Base-by-base conservation (phyloP, 139 green algal genomes). In the Axilococcus clingmanii region DNA sequence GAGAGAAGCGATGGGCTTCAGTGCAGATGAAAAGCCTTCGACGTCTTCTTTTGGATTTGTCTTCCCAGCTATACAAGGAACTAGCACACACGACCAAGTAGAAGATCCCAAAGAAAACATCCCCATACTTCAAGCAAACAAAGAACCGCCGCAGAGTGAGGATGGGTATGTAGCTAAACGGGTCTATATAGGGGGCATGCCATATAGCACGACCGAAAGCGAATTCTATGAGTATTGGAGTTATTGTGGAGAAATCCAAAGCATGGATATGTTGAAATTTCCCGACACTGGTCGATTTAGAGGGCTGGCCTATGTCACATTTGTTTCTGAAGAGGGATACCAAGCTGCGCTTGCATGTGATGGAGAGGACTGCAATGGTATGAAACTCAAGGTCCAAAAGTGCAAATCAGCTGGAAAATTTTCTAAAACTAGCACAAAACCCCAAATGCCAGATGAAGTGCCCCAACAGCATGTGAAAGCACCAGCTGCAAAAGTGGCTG, bases 241-340 rank as follows among this genome's bases (percentile, higher is more conserved):
- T 14, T 84, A 83, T 48, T 94, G 84, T 52, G 86, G 89, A 1
- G 66, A 77, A 42, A 74, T 96, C 4, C 75, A 81, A 46, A 46
- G 60, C 5, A 40, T 97, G 37, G 77, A 94, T 59, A 57, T 84
- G 27, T 71, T 94, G 56, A 81, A 62, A n/a, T 97, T 97, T 68
- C 77, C 78, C 0, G 88, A 97, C 75, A 86, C 68, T 0, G 85
- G 85, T 6, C 75, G 81, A 30, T 97, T 97, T 74, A 81, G 78
- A 28, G 90, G 90, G 54, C 91, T 94, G 8, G 78, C 71, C 4
- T 94, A 93, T 66, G 78, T 97, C 67, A 95, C 90, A n/a, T 97
- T 92, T 46, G 56, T 59, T 7, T 84, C 64, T 27, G 62, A 84
- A 57, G 77, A 76, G 24, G 82, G 47, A 5, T 89, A 77, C 42